These are phyloP conservation scores for Bjerkandera adusta DNA, from an alignment of 1,284 basidiomycete species.

Conservation along the genomic window DNA sequence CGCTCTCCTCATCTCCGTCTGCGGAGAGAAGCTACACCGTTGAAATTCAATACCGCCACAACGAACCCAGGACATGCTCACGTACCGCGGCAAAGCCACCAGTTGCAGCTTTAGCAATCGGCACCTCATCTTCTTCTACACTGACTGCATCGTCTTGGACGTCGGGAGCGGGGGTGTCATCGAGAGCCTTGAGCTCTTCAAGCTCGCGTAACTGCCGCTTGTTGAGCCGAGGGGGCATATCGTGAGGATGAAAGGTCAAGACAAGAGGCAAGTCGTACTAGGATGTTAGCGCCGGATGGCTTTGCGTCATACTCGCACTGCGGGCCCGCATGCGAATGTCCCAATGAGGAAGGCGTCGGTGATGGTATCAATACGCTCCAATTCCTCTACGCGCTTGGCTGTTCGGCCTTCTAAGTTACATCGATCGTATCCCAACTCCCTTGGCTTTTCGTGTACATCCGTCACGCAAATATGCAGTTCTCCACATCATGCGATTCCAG, in stretches of 20 bases:
- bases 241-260: neutral
- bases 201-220: constrained; percentile 85
- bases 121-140: constrained; percentile 30
- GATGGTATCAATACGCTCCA: neutral
- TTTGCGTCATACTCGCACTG: neutral
- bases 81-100: constrained; percentile 60
- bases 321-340: no score
- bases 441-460: neutral
- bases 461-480: neutral
- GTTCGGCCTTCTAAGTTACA: neutral
- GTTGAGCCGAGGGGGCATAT: constrained; percentile 73
- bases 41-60: neutral
- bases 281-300: neutral
- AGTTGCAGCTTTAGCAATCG: constrained; percentile 25
- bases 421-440: neutral
- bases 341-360: neutral
- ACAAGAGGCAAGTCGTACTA: neutral
- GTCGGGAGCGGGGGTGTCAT: constrained; percentile 24
- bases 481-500: no score
- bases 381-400: neutral
- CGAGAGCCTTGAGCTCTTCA: constrained; percentile 68
- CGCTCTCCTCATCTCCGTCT: constrained; percentile 29
- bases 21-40: constrained; percentile 24
- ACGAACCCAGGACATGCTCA: constrained; percentile 9
- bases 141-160: constrained; percentile 27